Evolutionary conservation across 352 stramenopile genomes (phyloP).

Genomic region (Pythium chondricola): DNA sequence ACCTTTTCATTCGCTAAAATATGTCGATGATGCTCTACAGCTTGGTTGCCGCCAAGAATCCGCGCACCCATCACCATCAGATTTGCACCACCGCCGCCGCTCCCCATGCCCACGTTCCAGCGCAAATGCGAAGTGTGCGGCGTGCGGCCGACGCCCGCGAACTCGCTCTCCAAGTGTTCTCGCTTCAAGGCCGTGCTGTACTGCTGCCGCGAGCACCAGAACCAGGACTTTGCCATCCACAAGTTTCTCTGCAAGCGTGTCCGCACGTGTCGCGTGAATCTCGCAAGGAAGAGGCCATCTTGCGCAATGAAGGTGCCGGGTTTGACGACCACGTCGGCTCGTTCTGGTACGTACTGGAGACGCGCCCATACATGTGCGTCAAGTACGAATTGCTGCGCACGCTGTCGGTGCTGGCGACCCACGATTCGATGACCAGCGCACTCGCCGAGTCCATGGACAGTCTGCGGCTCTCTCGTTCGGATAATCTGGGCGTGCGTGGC

Average conservation of each 20-base stretch:
- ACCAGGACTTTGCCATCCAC: background rate
- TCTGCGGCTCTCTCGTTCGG: background rate
- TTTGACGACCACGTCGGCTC: background rate
- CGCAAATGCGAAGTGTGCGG: background rate
- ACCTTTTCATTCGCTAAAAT: too few relatives aligned
- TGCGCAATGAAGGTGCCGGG: background rate
- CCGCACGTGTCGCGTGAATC: background rate
- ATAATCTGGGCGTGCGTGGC: slow-evolving; percentile 1
- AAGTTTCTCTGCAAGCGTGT: background rate
- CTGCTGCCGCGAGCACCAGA: background rate
- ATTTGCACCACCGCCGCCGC: too few relatives aligned
- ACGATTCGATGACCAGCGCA: background rate
- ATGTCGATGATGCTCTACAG: too few relatives aligned
- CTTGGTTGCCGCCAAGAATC: too few relatives aligned
- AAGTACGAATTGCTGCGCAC: background rate
- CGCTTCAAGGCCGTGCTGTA: background rate
- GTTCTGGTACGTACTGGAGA: background rate
- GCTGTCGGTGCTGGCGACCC: background rate
- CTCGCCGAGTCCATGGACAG: background rate
- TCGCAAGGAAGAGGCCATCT: background rate
- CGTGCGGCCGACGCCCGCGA: background rate
- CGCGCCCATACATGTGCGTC: slow-evolving; percentile 1
- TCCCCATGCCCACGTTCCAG: background rate
- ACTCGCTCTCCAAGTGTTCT: background rate
- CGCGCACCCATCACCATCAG: too few relatives aligned